phyloP scores from a whole-genome alignment of 176 grass and related monocot genomes.

The Cenchrus americanus region DNA sequence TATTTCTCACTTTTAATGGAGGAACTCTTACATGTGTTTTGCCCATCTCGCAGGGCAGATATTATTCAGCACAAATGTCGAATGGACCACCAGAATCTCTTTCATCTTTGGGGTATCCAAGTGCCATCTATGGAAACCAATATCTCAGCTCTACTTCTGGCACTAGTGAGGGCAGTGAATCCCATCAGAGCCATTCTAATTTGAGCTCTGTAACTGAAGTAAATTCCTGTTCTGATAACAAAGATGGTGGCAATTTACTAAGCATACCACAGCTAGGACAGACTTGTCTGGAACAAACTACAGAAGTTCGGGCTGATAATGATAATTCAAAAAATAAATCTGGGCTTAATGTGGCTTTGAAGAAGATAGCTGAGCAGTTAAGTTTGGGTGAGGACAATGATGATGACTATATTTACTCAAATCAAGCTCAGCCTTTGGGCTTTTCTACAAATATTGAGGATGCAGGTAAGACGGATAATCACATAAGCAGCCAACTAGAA shows the following conservation, averaged over 20 bases:
- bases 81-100: constrained; percentile 59
- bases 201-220: constrained; percentile 74
- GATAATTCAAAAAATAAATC: constrained; percentile 51
- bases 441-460: constrained; percentile 32
- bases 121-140: constrained; percentile 40
- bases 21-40: constrained; percentile 24
- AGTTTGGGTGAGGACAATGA: constrained; percentile 85
- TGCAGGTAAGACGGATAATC: constrained; percentile 37
- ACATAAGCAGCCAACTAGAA: constrained; percentile 24
- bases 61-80: constrained; percentile 60
- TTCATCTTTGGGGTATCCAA: constrained; percentile 50
- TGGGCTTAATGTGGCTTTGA: constrained; percentile 77
- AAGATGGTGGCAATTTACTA: constrained; percentile 16
- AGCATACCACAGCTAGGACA: constrained; percentile 44
- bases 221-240: constrained; percentile 60
- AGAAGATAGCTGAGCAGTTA: constrained; percentile 76
- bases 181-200: constrained; percentile 60
- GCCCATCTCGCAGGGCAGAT: constrained; percentile 63
- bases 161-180: constrained; percentile 57
- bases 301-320: constrained; percentile 46
- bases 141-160: constrained; percentile 43
- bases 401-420: constrained; percentile 79
- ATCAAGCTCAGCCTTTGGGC: constrained; percentile 37
- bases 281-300: constrained; percentile 32
- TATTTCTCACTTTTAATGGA: constrained; percentile 7